Base-by-base conservation (phyloP, 1,284 basidiomycete genomes). In the Amylostereum chailletii region DNA sequence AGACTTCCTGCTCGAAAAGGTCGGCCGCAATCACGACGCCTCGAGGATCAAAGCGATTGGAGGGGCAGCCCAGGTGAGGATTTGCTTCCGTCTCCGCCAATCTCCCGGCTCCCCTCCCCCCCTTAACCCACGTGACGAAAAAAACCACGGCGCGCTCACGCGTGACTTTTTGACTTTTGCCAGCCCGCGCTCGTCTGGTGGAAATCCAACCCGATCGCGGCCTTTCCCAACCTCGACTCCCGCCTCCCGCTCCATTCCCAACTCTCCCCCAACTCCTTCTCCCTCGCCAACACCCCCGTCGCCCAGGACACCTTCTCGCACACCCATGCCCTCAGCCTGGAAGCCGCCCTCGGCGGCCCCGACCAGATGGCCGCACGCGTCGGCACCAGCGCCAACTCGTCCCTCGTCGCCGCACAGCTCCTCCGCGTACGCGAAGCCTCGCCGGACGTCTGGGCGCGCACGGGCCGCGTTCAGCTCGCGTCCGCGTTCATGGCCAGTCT, bases 141-240 rank as follows among this genome's bases (percentile, higher is more conserved):
- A 19, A 19, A 19, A 19, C 19, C 19, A 19, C 19, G 19, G 19
- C 19, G 19, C 46, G 61, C 56, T 34, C 40, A 47, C 19, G 19
- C 47, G 40, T 53, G 42, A 38, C 19, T 31, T 34, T 42, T 38
- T 47, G 34, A 37, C 2, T 33, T 3, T 52, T 34, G 32, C 11
- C 52, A 88, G 79, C 81, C 86, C 61, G 84, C 85, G 2, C 69
- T 88, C 29, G 86, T 90, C 33, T 90, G 84, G 83, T 90, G 86
- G 84, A 86, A 86, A 65, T 81, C 81, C 2, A 80, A 78, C 30
- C 71, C 81, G 36, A 71, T 81, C 29, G 74, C 83, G 38, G 76
- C 77, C 41, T 68, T 87, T 51, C 81, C 82, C 33, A 75, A 79
- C 8, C 70, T 87, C 47, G 83, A 86, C 58, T 77, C 85, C 1